Percentiles rank a stretch among this genome's conserved stretches.
phyloP scores from a whole-genome alignment of 306 rosid species.

The Prunus salicina region DNA sequence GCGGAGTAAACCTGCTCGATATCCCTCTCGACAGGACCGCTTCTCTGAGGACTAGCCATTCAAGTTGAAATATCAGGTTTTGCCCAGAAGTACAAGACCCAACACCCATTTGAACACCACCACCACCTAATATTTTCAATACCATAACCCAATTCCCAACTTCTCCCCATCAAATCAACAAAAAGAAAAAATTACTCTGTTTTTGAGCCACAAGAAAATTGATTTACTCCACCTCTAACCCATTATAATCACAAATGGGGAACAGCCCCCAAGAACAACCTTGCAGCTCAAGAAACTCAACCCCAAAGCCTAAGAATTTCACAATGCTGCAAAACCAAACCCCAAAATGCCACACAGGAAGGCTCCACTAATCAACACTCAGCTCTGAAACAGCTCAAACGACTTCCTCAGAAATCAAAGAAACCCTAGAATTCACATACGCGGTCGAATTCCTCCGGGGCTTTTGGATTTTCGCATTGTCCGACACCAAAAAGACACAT shows the following conservation, averaged over 20 bases:
- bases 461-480: conserved; percentile 5
- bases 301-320: conserved; percentile 15
- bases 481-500: background rate
- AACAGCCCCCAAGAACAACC: conserved; percentile 16
- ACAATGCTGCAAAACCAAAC: conserved; percentile 16
- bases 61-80: conserved; percentile 58
- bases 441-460: conserved; percentile 25
- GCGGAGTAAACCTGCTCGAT: conserved; percentile 66
- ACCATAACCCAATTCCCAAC: conserved; percentile 40
- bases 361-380: conserved; percentile 29
- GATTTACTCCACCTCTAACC: conserved; percentile 39
- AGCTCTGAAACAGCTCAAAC: conserved; percentile 44
- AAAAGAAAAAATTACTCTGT: conserved; percentile 19
- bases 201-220: conserved; percentile 1
- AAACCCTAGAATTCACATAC: conserved; percentile 49
- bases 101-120: conserved; percentile 66
- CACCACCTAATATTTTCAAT: conserved; percentile 36
- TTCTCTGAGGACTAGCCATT: conserved; percentile 88
- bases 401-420: conserved; percentile 9
- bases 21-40: conserved; percentile 62
- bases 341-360: conserved; percentile 6
- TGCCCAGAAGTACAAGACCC: conserved; percentile 42
- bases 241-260: conserved; percentile 36
- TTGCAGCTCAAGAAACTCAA: conserved; percentile 38
- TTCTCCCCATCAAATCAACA: conserved; percentile 52